Percentiles rank a stretch among this genome's conserved stretches.
Conservation (phyloP, 208 protist species). For the Trypanosoma brucei region DNA sequence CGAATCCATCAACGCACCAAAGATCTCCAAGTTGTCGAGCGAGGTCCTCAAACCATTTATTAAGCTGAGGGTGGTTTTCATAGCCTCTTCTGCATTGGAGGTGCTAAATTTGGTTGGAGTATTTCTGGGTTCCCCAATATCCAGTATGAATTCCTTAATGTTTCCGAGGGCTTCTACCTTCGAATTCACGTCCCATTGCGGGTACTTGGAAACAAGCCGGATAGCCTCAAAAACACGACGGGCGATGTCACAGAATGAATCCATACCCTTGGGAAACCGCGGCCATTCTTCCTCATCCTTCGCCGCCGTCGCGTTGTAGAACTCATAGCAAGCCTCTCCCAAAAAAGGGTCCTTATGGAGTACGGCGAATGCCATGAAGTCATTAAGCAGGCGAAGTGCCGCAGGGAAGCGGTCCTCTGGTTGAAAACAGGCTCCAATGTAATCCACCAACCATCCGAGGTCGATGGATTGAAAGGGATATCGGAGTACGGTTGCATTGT, state of each 20-base stretch:
- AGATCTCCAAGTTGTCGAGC: conserved; percentile 35
- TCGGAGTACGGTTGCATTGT: conserved; percentile 49
- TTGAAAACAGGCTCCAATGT: conserved; percentile 37
- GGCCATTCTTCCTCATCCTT: conserved; percentile 26
- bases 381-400: conserved; percentile 49
- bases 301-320: conserved; percentile 32
- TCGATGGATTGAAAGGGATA: conserved; percentile 68
- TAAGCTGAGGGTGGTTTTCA: conserved; percentile 27
- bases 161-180: conserved; percentile 42
- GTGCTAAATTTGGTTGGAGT: conserved; percentile 23
- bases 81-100: conserved; percentile 26
- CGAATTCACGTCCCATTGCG: conserved; percentile 25
- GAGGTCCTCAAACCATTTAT: conserved; percentile 37
- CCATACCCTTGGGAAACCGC: conserved; percentile 27
- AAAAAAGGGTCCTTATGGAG: conserved; percentile 75
- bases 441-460: conserved; percentile 60
- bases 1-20: conserved; percentile 42
- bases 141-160: conserved; percentile 37
- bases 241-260: conserved; percentile 36
- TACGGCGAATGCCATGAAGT: conserved; percentile 68
- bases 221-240: conserved; percentile 60
- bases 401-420: conserved; percentile 35
- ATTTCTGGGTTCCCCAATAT: conserved; percentile 41
- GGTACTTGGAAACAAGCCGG: conserved; percentile 59
- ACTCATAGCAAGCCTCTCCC: conserved; percentile 44